Base-by-base conservation (phyloP, 768 basidiomycete genomes). In the Pleurotus salmoneostramineus region DNA sequence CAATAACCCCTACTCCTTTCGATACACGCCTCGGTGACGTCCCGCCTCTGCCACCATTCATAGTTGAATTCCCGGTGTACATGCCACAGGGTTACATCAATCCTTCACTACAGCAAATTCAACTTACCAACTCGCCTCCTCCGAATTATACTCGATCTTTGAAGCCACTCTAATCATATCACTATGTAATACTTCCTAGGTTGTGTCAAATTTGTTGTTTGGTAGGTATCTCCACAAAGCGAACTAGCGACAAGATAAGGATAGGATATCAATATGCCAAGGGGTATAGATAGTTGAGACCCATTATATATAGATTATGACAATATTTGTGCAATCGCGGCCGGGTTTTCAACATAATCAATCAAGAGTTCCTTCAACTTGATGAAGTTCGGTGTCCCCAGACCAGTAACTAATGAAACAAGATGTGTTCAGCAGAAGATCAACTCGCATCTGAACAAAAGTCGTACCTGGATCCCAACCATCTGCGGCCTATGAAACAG, bases 301-400 rank as follows among this genome's bases (percentile, higher is more conserved):
- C 17, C 21, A 8, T 7, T 43, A n/a, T n/a, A 7, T 31, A 6
- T 10, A 27, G 10, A 42, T 37, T 32, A 55, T n/a, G 12, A 27
- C 21, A 27, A 27, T 27, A 27, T 27, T 27, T 27, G 21, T 27
- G 21, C 21, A 27, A 27, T 27, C 21, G 21, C 21, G 21, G 21
- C 21, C 21, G 21, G 21, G 21, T 27, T 27, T 27, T 27, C 21
- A 3, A 27, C 36, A n/a, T 42, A 7, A 40, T 14, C 40, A 17
- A 45, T 59, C n/a, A 77, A 73, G 58, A 83, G 51, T 3, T 69
- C 62, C 64, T 74, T 74, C 56, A 84, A 62, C 60, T 75, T 74
- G 15, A 68, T 66, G 61, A 84, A 82, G 64, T 83, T 74, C 3
- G 81, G 82, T 7, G 83, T 83, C 1, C 83, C 83, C 12, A 81